A percentile compares a stretch with the other conserved stretches of the same genome.
phyloP scores from a whole-genome alignment of 768 basidiomycete species.

The Amanita muscaria region DNA sequence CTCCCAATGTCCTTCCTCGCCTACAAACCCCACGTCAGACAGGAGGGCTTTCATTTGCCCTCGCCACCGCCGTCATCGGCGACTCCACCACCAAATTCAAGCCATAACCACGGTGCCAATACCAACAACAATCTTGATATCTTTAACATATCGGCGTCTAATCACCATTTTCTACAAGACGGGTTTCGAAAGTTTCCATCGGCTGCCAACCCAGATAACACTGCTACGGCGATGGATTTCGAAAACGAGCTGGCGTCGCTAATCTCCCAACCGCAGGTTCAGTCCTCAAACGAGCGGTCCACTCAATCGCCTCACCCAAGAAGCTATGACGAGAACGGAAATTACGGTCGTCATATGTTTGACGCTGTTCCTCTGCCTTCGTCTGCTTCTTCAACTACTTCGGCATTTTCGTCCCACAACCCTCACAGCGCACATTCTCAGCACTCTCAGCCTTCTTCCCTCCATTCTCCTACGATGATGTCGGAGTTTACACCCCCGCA shows the following conservation, averaged over 20 bases:
- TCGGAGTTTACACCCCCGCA: not conserved
- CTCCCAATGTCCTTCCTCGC: slow-evolving; percentile 30
- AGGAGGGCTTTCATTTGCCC: slow-evolving; percentile 68
- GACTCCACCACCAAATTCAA: slow-evolving; percentile 18
- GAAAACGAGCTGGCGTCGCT: slow-evolving; percentile 60
- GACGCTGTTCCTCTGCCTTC: slow-evolving; percentile 26
- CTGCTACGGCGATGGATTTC: slow-evolving; percentile 42
- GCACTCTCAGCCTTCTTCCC: slow-evolving; percentile 1
- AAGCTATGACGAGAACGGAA: slow-evolving; percentile 1
- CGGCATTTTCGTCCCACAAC: not conserved
- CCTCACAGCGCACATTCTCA: not conserved
- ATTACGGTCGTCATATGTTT: slow-evolving; percentile 28
- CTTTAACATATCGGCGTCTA: slow-evolving; percentile 41
- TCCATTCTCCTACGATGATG: not conserved
- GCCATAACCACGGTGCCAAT: slow-evolving; percentile 12
- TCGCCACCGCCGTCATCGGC: slow-evolving; percentile 28
- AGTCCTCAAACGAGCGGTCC: slow-evolving; percentile 12
- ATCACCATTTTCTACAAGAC: slow-evolving; percentile 41
- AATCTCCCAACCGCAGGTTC: slow-evolving; percentile 12
- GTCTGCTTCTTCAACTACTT: too few relatives aligned
- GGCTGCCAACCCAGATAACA: slow-evolving; percentile 15
- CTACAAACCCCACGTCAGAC: slow-evolving; percentile 54
- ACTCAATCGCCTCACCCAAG: slow-evolving; percentile 5
- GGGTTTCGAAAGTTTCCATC: slow-evolving; percentile 45
- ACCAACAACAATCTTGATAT: slow-evolving; percentile 20